Evolutionary conservation across 805 yeast genomes (phyloP).

Genomic region (Sugiyamaella chiloensis): DNA sequence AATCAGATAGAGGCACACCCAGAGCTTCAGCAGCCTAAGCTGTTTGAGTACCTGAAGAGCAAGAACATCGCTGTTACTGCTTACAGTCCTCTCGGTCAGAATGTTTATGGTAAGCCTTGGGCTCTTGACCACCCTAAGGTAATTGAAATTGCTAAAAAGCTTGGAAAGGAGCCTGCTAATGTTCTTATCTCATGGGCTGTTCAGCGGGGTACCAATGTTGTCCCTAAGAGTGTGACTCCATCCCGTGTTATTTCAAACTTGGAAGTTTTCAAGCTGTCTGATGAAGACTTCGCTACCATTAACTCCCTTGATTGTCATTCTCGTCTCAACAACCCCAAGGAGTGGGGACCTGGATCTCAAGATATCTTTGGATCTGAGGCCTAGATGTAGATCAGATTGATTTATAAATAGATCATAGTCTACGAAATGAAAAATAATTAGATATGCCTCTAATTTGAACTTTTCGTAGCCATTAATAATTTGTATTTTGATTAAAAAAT

Average conservation of each 20-base stretch:
- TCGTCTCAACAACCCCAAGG: conserved; percentile 30
- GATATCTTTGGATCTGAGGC: conserved; percentile 33
- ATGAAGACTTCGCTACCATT: conserved; percentile 37
- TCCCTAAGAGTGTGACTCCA: conserved; percentile 71
- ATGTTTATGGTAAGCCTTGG: conserved; percentile 21
- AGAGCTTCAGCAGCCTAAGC: conserved; percentile 42
- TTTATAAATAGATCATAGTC: too few species aligned
- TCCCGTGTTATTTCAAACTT: conserved; percentile 61
- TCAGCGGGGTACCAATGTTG: conserved; percentile 66
- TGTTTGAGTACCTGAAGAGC: conserved; percentile 43
- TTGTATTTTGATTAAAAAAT: too few species aligned
- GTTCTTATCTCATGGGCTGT: conserved; percentile 77
- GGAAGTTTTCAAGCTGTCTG: conserved; percentile 48
- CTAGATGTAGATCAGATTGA: too few species aligned
- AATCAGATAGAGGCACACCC: conserved; percentile 64
- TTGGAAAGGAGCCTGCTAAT: conserved; percentile 56
- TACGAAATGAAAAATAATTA: too few species aligned
- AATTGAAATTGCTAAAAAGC: conserved; percentile 50
- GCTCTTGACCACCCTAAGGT: conserved; percentile 53
- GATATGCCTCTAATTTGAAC: too few species aligned
- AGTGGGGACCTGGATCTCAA: conserved; percentile 32
- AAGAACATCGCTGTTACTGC: conserved; percentile 56
- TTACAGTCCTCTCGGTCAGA: conserved; percentile 52
- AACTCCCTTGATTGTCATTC: conserved; percentile 24
- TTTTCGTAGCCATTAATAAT: too few species aligned